phyloP scores from a whole-genome alignment of 2,329 filamentous ascomycete species.

The Dactylellina leptospora region DNA sequence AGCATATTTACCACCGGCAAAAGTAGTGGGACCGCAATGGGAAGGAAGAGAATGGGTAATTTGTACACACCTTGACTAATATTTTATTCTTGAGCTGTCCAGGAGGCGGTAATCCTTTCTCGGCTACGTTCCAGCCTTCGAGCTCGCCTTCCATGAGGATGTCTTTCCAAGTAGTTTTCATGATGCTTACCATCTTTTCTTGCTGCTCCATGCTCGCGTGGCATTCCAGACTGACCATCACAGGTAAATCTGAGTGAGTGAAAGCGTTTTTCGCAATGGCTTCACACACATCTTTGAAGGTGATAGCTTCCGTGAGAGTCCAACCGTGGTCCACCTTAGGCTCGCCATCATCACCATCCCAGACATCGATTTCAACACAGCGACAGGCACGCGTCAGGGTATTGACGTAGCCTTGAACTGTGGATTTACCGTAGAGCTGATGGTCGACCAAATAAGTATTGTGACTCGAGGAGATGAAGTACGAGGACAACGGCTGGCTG shows the following conservation, averaged over 20 bases:
- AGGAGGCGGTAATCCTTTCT: conserved; percentile 70
- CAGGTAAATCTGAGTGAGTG: conserved; percentile 69
- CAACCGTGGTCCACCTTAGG: conserved; percentile 86
- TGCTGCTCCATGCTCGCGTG: conserved; percentile 85
- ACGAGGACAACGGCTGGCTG: conserved; percentile 70
- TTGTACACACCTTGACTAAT: conserved; percentile 73
- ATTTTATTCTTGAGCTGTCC: conserved; percentile 80
- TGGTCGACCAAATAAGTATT: conserved; percentile 77
- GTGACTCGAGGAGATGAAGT: conserved; percentile 77
- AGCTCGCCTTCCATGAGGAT: conserved; percentile 74
- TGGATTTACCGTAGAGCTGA: conserved; percentile 72
- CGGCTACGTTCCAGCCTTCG: conserved; percentile 61
- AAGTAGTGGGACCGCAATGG: neutral
- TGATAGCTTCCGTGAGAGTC: conserved; percentile 84
- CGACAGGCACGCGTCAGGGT: conserved; percentile 71
- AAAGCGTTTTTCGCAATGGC: conserved; percentile 84
- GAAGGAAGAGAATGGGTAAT: neutral
- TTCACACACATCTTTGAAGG: conserved; percentile 85
- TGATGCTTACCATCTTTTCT: conserved; percentile 90
- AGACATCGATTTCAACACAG: conserved; percentile 78
- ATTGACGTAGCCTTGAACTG: conserved; percentile 71
- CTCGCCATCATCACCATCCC: conserved; percentile 73
- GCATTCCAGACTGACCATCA: conserved; percentile 93
- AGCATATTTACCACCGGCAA: conserved; percentile 10
- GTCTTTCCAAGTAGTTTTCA: conserved; percentile 84